A percentile compares a stretch with the other conserved stretches of the same genome.
Conservation (phyloP, 202 grass and related monocot genomes). For the Miscanthus sacchariflorus region DNA sequence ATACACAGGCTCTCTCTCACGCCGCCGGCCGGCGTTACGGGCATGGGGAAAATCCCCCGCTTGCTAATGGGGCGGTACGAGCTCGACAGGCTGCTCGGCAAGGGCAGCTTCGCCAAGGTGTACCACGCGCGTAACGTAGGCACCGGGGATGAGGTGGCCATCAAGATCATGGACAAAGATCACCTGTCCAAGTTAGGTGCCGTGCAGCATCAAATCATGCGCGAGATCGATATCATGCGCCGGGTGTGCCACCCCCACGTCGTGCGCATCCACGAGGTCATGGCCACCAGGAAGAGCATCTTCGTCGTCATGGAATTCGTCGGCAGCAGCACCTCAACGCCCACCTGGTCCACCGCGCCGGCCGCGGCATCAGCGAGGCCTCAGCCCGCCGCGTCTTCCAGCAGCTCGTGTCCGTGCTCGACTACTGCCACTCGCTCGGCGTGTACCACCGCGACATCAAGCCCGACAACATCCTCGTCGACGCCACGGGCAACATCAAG, state of each 20-base stretch:
- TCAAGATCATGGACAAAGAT: background rate
- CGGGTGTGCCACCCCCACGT: background rate
- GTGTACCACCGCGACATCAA: background rate
- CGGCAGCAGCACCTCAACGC: background rate
- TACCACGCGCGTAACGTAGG: background rate
- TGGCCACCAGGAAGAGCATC: background rate
- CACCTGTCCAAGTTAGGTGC: background rate
- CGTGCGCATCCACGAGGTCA: background rate
- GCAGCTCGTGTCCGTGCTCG: background rate
- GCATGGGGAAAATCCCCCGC: background rate
- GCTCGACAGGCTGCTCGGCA: background rate
- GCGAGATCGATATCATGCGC: background rate
- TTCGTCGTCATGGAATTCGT: background rate
- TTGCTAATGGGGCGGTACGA: background rate
- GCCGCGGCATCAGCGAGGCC: background rate
- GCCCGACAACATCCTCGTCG: background rate
- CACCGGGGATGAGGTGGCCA: background rate
- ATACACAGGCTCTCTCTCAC: background rate
- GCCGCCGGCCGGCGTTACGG: background rate
- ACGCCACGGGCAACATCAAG: background rate
- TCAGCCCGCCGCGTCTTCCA: background rate
- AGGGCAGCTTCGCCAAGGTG: background rate
- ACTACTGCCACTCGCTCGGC: background rate
- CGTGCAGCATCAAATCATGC: background rate
- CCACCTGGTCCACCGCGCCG: background rate